Evolutionary conservation across 108 stramenopile genomes (phyloP).

Genomic region (Mayamaea pseudoterrestris): DNA sequence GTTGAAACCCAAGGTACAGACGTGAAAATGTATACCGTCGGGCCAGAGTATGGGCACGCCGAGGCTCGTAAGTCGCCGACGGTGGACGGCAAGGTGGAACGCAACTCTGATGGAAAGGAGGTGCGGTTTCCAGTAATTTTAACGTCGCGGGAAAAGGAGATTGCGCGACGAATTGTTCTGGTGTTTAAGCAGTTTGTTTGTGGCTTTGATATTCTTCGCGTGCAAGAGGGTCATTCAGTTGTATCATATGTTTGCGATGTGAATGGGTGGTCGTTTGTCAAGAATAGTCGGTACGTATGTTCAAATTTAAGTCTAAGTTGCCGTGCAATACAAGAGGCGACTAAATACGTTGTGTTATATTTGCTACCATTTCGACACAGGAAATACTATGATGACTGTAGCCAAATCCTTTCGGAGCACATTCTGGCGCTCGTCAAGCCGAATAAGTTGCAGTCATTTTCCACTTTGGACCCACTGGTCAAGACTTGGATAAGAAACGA

Average conservation of each 20-base stretch:
- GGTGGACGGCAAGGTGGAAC: slow-evolving; percentile 95
- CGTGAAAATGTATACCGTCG: slow-evolving; percentile 98
- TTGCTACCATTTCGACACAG: slow-evolving; percentile 14
- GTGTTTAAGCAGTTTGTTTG: slow-evolving; percentile 95
- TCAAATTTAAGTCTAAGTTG: not conserved
- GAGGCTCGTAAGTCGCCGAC: slow-evolving; percentile 95
- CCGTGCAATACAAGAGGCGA: not conserved
- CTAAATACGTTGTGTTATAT: not conserved
- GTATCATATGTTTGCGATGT: slow-evolving; percentile 97
- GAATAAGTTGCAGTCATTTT: slow-evolving; percentile 39
- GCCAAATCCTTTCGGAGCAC: slow-evolving; percentile 84
- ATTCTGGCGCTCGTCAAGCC: slow-evolving; percentile 81
- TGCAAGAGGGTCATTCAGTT: slow-evolving; percentile 62
- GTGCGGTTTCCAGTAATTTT: slow-evolving; percentile 94
- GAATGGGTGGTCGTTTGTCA: slow-evolving; percentile 98
- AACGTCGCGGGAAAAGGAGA: slow-evolving; percentile 90
- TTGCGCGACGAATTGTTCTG: slow-evolving; percentile 77
- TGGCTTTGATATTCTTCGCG: slow-evolving; percentile 94
- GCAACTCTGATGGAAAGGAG: slow-evolving; percentile 92
- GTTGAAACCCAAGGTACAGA: slow-evolving; percentile 97
- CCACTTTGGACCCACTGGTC: slow-evolving; percentile 68
- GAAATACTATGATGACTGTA: slow-evolving; percentile 96
- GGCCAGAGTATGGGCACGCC: slow-evolving; percentile 96
- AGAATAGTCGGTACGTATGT: slow-evolving; percentile 61
- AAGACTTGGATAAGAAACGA: slow-evolving; percentile 30